A percentile compares a stretch with the other conserved stretches of the same genome.
Conservation (phyloP, 2,329 filamentous ascomycete genomes). For the Pseudogymnoascus sp. region DNA sequence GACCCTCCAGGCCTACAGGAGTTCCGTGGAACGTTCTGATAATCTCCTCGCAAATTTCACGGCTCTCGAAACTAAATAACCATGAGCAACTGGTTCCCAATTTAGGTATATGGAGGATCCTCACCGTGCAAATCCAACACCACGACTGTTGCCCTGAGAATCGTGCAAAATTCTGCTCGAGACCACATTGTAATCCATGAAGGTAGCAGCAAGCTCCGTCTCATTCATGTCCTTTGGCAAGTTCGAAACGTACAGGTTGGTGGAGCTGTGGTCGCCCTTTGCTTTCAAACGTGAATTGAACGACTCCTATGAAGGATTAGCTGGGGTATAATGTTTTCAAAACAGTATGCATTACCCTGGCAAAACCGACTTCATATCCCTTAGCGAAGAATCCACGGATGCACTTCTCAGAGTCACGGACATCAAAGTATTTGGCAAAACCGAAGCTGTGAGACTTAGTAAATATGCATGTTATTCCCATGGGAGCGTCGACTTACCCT, state of each 20-base stretch:
- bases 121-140: slow-evolving; percentile 94
- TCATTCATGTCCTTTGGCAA: slow-evolving; percentile 88
- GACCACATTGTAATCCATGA: slow-evolving; percentile 72
- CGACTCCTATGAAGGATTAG: slow-evolving; percentile 61
- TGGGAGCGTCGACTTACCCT: slow-evolving; percentile 53
- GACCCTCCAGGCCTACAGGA: slow-evolving; percentile 66
- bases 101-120: slow-evolving; percentile 23
- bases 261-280: slow-evolving; percentile 80
- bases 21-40: slow-evolving; percentile 81
- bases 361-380: slow-evolving; percentile 96
- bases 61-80: slow-evolving; percentile 68
- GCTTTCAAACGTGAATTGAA: slow-evolving; percentile 98
- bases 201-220: slow-evolving; percentile 74
- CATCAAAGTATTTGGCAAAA: slow-evolving; percentile 90
- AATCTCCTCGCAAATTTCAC: slow-evolving; percentile 83
- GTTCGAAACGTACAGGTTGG: slow-evolving; percentile 97
- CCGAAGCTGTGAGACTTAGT: slow-evolving; percentile 61
- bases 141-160: slow-evolving; percentile 83
- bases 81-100: slow-evolving; percentile 16
- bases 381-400: slow-evolving; percentile 92
- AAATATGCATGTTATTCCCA: slow-evolving; percentile 2
- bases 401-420: slow-evolving; percentile 85
- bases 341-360: slow-evolving; percentile 45
- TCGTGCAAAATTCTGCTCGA: slow-evolving; percentile 95
- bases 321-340: no score